Percentiles rank a stretch among this genome's conserved stretches.
Conservation (phyloP, 768 basidiomycete genomes). For the Porpolomopsis calyptriformis region DNA sequence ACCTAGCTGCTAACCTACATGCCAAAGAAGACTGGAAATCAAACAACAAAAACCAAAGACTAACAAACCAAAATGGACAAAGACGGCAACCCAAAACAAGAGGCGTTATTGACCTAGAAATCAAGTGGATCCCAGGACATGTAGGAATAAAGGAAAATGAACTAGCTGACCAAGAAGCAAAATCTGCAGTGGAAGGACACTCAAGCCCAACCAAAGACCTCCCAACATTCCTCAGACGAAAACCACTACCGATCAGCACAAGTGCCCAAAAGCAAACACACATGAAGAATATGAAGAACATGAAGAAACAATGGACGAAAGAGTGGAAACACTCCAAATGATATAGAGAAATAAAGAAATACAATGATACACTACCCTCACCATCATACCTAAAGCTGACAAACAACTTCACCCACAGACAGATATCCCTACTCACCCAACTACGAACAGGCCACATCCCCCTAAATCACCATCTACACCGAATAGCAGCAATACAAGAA, state of each 20-base stretch:
- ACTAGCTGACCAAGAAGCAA: slow-evolving; percentile 17
- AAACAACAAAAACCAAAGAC: slow-evolving; percentile 1
- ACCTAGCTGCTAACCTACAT: neutral
- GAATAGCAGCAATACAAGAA: slow-evolving; percentile 15
- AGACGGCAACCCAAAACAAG: neutral
- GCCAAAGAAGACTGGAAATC: neutral
- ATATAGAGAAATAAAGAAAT: neutral
- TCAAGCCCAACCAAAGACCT: neutral
- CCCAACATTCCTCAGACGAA: neutral
- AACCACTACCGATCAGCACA: slow-evolving; percentile 11
- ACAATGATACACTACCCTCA: neutral
- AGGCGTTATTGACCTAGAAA: slow-evolving; percentile 1
- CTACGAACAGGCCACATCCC: slow-evolving; percentile 22
- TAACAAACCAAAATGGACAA: neutral
- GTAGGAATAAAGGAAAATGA: slow-evolving; percentile 13
- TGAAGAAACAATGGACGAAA: slow-evolving; percentile 3
- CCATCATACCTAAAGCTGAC: slow-evolving; percentile 4
- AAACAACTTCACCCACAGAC: neutral
- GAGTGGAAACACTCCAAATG: slow-evolving; percentile 5
- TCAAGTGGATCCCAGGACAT: slow-evolving; percentile 20
- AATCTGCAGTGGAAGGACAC: slow-evolving; percentile 9
- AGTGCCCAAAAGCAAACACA: slow-evolving; percentile 12
- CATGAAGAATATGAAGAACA: slow-evolving; percentile 5
- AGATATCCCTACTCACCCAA: slow-evolving; percentile 18
- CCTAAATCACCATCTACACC: slow-evolving; percentile 21